A percentile compares a stretch with the other conserved stretches of the same genome.
phyloP scores from a whole-genome alignment of 2,329 filamentous ascomycete species.

The Xylaria sp. region DNA sequence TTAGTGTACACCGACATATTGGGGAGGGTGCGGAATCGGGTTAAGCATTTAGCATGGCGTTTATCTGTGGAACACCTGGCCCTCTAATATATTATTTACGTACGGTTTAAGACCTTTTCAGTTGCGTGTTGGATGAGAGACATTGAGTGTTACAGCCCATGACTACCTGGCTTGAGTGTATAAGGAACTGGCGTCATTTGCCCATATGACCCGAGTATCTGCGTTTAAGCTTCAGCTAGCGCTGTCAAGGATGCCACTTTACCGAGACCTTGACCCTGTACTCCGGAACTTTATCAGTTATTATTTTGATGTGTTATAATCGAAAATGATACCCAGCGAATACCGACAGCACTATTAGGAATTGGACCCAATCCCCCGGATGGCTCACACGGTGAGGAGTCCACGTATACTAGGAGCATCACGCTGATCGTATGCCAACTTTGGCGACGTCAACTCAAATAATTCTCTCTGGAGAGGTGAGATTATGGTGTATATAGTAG shows the following conservation, averaged over 20 bases:
- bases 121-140: background rate
- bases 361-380: too few relatives aligned
- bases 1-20: constrained; percentile 10
- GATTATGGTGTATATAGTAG: too few relatives aligned
- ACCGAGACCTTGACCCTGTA: background rate
- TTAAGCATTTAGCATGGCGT: constrained; percentile 30
- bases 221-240: constrained; percentile 13
- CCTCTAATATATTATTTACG: constrained; percentile 5
- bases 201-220: background rate
- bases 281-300: background rate
- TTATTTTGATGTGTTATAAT: background rate
- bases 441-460: background rate
- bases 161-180: background rate
- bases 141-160: background rate
- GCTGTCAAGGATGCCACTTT: constrained; percentile 9
- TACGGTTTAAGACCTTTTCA: background rate
- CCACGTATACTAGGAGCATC: background rate
- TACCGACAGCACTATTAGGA: too few relatives aligned
- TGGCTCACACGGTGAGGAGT: background rate
- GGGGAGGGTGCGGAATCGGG: background rate
- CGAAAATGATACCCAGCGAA: too few relatives aligned
- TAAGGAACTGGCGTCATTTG: background rate
- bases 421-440: background rate
- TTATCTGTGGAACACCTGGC: constrained; percentile 15
- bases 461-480: too few relatives aligned